These are phyloP conservation scores for Backusella westeae DNA, from an alignment of 192 early-diverging fungal genomes.

Conservation along the genomic window DNA sequence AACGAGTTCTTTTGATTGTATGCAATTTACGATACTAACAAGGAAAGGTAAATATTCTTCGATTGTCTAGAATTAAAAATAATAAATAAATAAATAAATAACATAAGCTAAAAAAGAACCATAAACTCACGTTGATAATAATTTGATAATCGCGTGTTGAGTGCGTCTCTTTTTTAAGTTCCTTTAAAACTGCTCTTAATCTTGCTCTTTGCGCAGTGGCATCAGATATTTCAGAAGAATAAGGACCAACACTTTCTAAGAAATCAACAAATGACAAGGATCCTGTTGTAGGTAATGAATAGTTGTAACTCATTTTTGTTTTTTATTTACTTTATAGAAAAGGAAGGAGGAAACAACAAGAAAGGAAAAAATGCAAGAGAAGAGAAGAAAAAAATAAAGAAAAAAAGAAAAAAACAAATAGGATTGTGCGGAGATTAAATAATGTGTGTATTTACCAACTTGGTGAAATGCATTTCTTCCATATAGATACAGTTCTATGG, in stretches of 20 bases:
- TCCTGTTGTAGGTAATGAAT: conserved; percentile 54
- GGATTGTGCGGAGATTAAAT: background rate
- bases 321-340: background rate
- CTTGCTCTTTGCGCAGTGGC: conserved; percentile 56
- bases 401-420: background rate
- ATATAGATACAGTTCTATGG: too few relatives aligned
- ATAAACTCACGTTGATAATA: conserved; percentile 36
- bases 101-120: background rate
- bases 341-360: background rate
- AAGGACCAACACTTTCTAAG: conserved; percentile 36
- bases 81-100: background rate
- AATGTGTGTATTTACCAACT: too few relatives aligned
- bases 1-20: conserved; percentile 35
- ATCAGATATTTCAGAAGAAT: conserved; percentile 50
- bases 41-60: conserved; percentile 53
- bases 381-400: background rate
- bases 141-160: conserved; percentile 45
- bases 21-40: conserved; percentile 36
- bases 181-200: conserved; percentile 51
- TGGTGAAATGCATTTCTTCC: too few relatives aligned
- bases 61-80: conserved; percentile 31
- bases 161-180: conserved; percentile 43
- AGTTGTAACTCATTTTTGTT: conserved; percentile 50
- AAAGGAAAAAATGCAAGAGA: background rate
- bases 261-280: conserved; percentile 54